Evolutionary conservation across 495 filamentous ascomycete genomes (phyloP).

Genomic region (Penicillium herquei): DNA sequence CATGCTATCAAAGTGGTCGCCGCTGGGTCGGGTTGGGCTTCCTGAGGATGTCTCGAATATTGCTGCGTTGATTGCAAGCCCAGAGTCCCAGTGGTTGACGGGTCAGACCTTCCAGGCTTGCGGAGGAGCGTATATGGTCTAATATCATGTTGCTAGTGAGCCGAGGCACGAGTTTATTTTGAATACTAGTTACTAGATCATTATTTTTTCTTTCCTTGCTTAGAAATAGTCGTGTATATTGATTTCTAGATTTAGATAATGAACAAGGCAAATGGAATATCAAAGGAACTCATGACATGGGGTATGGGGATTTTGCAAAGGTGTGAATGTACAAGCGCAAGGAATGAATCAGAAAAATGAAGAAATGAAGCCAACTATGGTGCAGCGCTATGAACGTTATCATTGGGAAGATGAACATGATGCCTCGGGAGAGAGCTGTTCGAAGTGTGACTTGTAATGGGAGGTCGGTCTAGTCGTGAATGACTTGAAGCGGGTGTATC

Average conservation of each 20-base stretch:
- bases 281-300: background rate
- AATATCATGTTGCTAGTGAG: background rate
- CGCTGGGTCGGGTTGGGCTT: constrained; percentile 50
- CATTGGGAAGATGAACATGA: background rate
- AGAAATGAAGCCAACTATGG: background rate
- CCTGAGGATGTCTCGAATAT: constrained; percentile 54
- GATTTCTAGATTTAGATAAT: background rate
- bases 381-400: background rate
- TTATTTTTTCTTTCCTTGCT: background rate
- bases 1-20: constrained; percentile 25
- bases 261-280: background rate
- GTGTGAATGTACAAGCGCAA: background rate
- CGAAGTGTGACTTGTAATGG: constrained; percentile 1
- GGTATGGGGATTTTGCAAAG: background rate
- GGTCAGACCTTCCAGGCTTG: constrained; percentile 55
- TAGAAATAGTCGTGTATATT: background rate
- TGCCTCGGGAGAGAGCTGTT: constrained; percentile 9
- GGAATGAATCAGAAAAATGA: background rate
- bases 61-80: constrained; percentile 51
- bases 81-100: constrained; percentile 47
- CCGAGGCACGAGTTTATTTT: no score
- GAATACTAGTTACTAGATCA: no score
- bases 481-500: background rate
- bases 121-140: constrained; percentile 38
- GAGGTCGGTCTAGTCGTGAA: constrained; percentile 13